Percentiles rank a stretch among this genome's conserved stretches.
phyloP scores from a whole-genome alignment of 2,329 filamentous ascomycete genomes.

The Fusarium proliferatum region DNA sequence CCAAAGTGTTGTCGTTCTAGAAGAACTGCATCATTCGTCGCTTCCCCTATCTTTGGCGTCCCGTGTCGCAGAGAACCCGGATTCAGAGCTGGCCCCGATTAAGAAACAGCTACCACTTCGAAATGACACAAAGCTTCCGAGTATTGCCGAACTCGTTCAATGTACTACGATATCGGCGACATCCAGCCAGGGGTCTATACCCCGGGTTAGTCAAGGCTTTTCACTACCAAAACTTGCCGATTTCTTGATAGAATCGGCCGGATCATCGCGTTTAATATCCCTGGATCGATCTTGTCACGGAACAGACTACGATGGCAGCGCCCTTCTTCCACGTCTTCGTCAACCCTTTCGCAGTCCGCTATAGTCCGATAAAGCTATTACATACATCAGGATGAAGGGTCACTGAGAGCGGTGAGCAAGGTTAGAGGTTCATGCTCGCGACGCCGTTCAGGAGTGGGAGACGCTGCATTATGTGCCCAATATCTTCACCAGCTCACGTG shows the following conservation, averaged over 20 bases:
- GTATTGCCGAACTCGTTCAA: background rate
- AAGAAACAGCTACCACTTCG: background rate
- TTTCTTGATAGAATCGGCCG: background rate
- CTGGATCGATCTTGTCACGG: background rate
- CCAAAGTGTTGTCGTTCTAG: background rate
- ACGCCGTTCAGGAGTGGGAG: background rate
- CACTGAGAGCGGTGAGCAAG: accelerated
- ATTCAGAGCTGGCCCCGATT: background rate
- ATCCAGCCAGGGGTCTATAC: background rate
- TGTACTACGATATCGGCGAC: background rate
- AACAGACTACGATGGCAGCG: background rate
- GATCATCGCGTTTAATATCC: background rate
- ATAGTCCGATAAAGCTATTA: background rate
- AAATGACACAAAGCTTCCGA: background rate
- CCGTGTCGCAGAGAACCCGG: background rate
- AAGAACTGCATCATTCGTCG: accelerated
- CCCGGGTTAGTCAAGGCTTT: background rate
- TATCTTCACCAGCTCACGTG: background rate
- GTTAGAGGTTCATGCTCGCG: background rate
- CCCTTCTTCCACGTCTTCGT: background rate
- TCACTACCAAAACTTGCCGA: background rate
- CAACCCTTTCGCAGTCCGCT: background rate
- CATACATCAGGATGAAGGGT: background rate
- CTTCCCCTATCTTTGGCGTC: background rate
- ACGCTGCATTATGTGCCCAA: background rate